Evolutionary conservation across 1,284 basidiomycete species (phyloP).

Genomic region (Trametes versicolor): DNA sequence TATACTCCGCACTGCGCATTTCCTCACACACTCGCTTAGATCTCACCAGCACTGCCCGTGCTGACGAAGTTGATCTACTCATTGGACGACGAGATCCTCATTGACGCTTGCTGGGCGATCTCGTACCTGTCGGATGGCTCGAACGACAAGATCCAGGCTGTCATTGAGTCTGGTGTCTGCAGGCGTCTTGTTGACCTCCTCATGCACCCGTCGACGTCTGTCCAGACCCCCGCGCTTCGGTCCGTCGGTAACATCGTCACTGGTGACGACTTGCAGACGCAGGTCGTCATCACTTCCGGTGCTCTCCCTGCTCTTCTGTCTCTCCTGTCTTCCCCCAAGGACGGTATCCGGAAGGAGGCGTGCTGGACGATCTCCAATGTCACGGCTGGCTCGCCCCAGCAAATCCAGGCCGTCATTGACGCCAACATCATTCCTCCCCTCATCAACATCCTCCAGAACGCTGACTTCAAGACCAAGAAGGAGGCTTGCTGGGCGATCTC

Average conservation of each 20-base stretch:
- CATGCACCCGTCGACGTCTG: conserved; percentile 97
- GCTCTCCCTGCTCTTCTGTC: conserved; percentile 94
- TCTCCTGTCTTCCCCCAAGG: conserved; percentile 94
- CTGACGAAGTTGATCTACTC: conserved; percentile 99
- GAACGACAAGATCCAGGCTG: conserved; percentile 99
- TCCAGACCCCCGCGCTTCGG: conserved; percentile 98
- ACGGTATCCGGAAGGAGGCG: conserved; percentile 95
- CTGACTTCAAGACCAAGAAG: conserved; percentile 99
- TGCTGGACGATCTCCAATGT: conserved; percentile 99
- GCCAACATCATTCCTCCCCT: conserved; percentile 96
- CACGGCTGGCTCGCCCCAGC: conserved; percentile 95
- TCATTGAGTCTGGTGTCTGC: conserved; percentile 98
- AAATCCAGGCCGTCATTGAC: conserved; percentile 93
- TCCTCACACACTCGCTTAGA: conserved; percentile 57
- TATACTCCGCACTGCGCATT: conserved; percentile 1
- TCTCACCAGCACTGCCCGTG: conserved; percentile 95
- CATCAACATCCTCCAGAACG: conserved; percentile 97
- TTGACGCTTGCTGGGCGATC: conserved; percentile 99
- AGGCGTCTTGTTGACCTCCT: conserved; percentile 97
- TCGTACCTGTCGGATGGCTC: conserved; percentile 99
- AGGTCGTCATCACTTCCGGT: conserved; percentile 97
- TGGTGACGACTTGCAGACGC: conserved; percentile 98
- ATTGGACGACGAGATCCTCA: conserved; percentile 98
- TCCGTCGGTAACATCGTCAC: conserved; percentile 99
- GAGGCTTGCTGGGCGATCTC: conserved; percentile 99